A percentile compares a stretch with the other conserved stretches of the same genome.
Evolutionary conservation across 352 stramenopile species (phyloP).

Genomic region (Phytopythium helicoides): DNA sequence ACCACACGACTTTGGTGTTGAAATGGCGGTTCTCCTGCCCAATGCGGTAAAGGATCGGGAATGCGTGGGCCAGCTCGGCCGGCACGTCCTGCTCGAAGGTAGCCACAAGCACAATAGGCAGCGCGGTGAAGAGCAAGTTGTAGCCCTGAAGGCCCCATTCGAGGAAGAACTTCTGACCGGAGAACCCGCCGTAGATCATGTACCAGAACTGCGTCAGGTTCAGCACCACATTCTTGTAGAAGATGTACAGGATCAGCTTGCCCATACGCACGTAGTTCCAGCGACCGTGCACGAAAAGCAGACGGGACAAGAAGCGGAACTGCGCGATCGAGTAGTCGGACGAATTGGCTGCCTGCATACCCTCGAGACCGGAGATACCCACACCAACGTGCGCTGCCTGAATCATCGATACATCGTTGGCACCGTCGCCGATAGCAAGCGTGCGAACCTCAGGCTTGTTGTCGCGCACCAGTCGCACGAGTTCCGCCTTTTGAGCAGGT

Average conservation of each 20-base stretch:
- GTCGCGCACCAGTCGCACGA: constrained; percentile 92
- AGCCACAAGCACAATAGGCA: constrained; percentile 82
- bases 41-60: constrained; percentile 80
- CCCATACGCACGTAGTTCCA: constrained; percentile 94
- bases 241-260: constrained; percentile 93
- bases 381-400: constrained; percentile 91
- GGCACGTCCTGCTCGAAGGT: constrained; percentile 87
- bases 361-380: constrained; percentile 92
- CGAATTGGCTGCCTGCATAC: constrained; percentile 93
- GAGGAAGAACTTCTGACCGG: constrained; percentile 85
- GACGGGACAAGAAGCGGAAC: constrained; percentile 90
- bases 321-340: constrained; percentile 94
- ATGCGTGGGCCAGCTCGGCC: constrained; percentile 61
- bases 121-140: constrained; percentile 86
- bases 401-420: constrained; percentile 97
- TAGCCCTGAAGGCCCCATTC: constrained; percentile 87
- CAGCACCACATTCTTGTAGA: constrained; percentile 97
- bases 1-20: constrained; percentile 83
- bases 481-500: constrained; percentile 91
- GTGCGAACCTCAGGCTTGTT: constrained; percentile 82
- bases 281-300: constrained; percentile 92
- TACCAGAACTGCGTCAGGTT: constrained; percentile 95
- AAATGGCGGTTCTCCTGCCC: constrained; percentile 83
- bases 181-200: constrained; percentile 90
- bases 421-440: constrained; percentile 92